Conservation (phyloP, 495 filamentous ascomycete genomes). For the Penicillium antarcticum region DNA sequence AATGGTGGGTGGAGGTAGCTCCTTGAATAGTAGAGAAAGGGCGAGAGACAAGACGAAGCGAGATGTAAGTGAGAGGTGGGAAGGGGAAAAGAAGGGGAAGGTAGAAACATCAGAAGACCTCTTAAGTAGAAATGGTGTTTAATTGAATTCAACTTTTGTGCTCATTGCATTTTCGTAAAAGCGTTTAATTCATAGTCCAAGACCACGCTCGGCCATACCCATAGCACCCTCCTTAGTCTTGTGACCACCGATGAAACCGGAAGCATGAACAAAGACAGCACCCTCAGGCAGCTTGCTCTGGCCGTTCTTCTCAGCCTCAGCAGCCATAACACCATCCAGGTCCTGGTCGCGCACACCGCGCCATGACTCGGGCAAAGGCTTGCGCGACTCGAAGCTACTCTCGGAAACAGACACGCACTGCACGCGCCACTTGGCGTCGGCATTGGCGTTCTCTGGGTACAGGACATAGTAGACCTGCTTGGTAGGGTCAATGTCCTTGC, state of each 20-base stretch:
- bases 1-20: no score
- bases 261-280: slow-evolving; percentile 88
- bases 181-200: slow-evolving; percentile 41
- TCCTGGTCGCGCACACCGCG: slow-evolving; percentile 83
- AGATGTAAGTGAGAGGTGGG: no score
- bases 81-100: no score
- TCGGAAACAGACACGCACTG: slow-evolving; percentile 78
- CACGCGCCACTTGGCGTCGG: slow-evolving; percentile 83
- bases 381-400: slow-evolving; percentile 84
- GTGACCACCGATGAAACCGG: slow-evolving; percentile 94
- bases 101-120: no score
- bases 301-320: slow-evolving; percentile 46
- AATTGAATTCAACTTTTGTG: slow-evolving; percentile 11
- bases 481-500: slow-evolving; percentile 26
- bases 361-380: slow-evolving; percentile 87
- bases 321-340: slow-evolving; percentile 68
- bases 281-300: slow-evolving; percentile 51
- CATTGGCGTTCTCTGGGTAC: slow-evolving; percentile 73
- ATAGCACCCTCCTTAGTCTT: slow-evolving; percentile 85
- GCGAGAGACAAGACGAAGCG: no score
- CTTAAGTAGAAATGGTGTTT: no score
- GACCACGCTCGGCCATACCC: slow-evolving; percentile 77
- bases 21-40: no score
- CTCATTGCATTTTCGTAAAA: neutral
- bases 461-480: slow-evolving; percentile 76